These are phyloP conservation scores for Pseudocercospora macadamiae DNA, from an alignment of 2,329 filamentous ascomycete genomes.

Conservation along the genomic window DNA sequence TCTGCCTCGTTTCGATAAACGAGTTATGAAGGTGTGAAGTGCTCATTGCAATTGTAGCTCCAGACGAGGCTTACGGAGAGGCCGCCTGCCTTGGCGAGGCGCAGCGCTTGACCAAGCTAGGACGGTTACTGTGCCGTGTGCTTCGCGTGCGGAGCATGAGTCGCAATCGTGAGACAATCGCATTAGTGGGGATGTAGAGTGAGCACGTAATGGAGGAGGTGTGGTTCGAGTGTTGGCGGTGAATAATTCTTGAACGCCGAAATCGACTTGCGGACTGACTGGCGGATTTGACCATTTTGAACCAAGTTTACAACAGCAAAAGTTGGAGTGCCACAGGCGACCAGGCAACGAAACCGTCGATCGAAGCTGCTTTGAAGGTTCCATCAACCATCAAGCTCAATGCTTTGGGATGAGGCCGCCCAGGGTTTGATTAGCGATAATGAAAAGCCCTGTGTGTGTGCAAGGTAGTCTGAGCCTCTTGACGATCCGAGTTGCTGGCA, in stretches of 20 bases:
- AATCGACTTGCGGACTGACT: too few species aligned
- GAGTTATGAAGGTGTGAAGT: constrained; percentile 3
- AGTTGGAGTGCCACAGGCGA: too few species aligned
- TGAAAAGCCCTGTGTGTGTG: not conserved
- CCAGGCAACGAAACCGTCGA: too few species aligned
- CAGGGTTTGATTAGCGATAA: constrained; percentile 1
- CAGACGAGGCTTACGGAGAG: constrained; percentile 4
- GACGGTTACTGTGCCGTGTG: not conserved
- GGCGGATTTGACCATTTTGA: too few species aligned
- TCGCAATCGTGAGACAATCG: too few species aligned
- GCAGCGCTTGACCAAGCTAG: not conserved
- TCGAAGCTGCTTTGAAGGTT: not conserved
- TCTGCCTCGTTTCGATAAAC: not conserved
- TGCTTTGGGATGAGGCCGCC: not conserved
- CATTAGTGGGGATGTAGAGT: too few species aligned
- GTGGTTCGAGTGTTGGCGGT: too few species aligned
- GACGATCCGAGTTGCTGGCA: not conserved
- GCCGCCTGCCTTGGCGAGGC: constrained; percentile 1
- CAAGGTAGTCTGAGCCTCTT: constrained; percentile 1
- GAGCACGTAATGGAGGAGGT: too few species aligned
- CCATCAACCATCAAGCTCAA: not conserved
- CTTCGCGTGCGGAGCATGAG: not conserved
- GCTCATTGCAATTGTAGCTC: not conserved
- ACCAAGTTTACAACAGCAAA: too few species aligned
- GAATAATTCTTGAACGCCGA: too few species aligned